Percentiles rank a stretch among this genome's conserved stretches.
These are phyloP conservation scores for Chloranthus sessilifolius DNA, from an alignment of 164 flowering plant genomes.

Conservation along the genomic window DNA sequence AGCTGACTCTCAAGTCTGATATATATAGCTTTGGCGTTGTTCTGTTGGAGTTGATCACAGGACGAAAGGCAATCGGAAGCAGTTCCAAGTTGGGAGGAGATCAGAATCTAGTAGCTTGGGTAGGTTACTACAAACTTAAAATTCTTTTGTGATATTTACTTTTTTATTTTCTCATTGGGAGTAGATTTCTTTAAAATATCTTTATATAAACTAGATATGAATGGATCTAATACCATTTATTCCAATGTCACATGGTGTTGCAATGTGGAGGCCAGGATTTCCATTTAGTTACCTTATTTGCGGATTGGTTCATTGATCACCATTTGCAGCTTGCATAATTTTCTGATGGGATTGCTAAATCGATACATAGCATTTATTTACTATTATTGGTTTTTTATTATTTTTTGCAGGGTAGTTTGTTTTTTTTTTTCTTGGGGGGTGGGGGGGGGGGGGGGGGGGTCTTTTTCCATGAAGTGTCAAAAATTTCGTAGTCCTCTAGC, in stretches of 20 bases:
- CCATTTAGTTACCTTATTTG: neutral
- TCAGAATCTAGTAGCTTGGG: conserved; percentile 73
- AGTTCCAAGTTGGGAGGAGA: conserved; percentile 39
- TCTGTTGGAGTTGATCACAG: conserved; percentile 72
- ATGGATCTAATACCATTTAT: neutral
- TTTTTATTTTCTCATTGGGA: neutral
- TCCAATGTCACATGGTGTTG: neutral
- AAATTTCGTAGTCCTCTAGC: too few relatives aligned
- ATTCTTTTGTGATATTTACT: neutral
- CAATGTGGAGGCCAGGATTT: neutral
- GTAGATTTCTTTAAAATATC: neutral
- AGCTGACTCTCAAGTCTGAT: conserved; percentile 66
- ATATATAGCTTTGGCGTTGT: conserved; percentile 83
- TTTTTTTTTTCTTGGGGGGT: too few relatives aligned
- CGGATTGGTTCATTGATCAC: neutral
- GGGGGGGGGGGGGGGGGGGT: too few relatives aligned
- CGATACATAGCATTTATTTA: too few relatives aligned
- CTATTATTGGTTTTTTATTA: too few relatives aligned
- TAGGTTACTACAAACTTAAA: conserved; percentile 25
- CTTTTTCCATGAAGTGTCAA: too few relatives aligned
- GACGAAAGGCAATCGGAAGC: conserved; percentile 72
- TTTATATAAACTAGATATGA: neutral
- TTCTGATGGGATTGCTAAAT: too few relatives aligned
- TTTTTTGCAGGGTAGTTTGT: too few relatives aligned
- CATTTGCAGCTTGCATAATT: too few relatives aligned